These are phyloP conservation scores for Aspergillus flavus DNA, from an alignment of 2,329 filamentous ascomycete genomes.

Conservation along the genomic window DNA sequence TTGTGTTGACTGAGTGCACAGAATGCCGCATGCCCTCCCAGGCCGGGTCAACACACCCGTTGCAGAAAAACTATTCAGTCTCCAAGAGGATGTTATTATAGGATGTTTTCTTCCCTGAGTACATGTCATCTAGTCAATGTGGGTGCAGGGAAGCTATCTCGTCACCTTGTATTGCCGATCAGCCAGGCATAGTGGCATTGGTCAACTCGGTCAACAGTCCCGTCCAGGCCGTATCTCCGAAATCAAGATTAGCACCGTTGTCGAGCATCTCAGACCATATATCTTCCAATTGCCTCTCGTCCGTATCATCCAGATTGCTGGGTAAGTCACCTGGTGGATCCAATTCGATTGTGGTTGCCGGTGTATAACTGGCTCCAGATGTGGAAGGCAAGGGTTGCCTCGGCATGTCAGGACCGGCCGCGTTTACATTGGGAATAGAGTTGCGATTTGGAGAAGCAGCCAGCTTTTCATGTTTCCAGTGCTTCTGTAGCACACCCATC, in stretches of 20 bases:
- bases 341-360: background rate
- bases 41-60: too few relatives aligned
- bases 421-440: background rate
- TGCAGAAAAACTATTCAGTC: background rate
- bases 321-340: background rate
- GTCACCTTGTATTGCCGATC: background rate
- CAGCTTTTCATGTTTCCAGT: constrained; percentile 29
- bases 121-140: background rate
- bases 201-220: constrained; percentile 33
- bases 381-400: background rate
- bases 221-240: constrained; percentile 33
- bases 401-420: background rate
- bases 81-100: background rate
- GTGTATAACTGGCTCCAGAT: background rate
- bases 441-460: background rate
- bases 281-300: constrained; percentile 29
- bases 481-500: constrained; percentile 38
- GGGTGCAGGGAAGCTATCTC: background rate
- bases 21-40: too few relatives aligned
- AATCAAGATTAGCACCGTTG: constrained; percentile 23
- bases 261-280: constrained; percentile 37
- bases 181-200: constrained; percentile 24
- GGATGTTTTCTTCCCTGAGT: background rate
- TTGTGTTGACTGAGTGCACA: too few relatives aligned
- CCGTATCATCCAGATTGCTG: background rate